Evolutionary conservation across 2,329 filamentous ascomycete genomes (phyloP).

Genomic region (Lachnellula suecica): DNA sequence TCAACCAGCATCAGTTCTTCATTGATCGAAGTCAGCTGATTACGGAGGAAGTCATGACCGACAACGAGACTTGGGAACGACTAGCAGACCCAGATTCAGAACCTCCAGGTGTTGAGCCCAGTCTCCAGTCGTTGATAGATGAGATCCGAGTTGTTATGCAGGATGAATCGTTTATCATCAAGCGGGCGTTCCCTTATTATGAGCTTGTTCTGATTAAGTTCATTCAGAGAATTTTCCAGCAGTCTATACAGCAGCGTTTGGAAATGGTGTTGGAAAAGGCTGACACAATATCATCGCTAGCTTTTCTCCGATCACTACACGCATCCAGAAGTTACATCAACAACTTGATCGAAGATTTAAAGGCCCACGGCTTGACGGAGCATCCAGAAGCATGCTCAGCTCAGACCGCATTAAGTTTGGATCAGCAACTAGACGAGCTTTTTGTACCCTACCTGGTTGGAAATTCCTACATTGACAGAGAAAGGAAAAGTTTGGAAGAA

Average conservation of each 20-base stretch:
- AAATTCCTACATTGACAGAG: conserved; percentile 69
- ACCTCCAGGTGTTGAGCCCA: conserved; percentile 86
- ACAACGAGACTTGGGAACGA: conserved; percentile 77
- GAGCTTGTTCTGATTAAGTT: conserved; percentile 93
- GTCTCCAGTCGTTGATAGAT: conserved; percentile 86
- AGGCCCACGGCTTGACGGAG: conserved; percentile 90
- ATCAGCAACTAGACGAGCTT: conserved; percentile 74
- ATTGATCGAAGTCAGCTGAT: conserved; percentile 93
- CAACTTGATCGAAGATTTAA: conserved; percentile 85
- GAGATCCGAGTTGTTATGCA: conserved; percentile 96
- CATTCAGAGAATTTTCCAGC: conserved; percentile 93
- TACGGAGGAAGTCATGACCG: conserved; percentile 58
- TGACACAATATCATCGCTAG: conserved; percentile 84
- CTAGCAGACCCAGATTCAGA: conserved; percentile 93
- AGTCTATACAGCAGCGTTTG: conserved; percentile 93
- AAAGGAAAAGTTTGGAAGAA: conserved; percentile 71
- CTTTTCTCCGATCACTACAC: conserved; percentile 87
- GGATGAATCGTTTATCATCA: conserved; percentile 96
- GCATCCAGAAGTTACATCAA: conserved; percentile 89
- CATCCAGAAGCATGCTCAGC: conserved; percentile 89
- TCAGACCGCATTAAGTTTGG: conserved; percentile 74
- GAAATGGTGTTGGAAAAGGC: conserved; percentile 97
- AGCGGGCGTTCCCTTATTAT: conserved; percentile 92
- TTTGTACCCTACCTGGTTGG: conserved; percentile 71
- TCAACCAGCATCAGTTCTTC: conserved; percentile 99